Evolutionary conservation across 441 rosid species (phyloP).

Genomic region (Adansonia gregorii): DNA sequence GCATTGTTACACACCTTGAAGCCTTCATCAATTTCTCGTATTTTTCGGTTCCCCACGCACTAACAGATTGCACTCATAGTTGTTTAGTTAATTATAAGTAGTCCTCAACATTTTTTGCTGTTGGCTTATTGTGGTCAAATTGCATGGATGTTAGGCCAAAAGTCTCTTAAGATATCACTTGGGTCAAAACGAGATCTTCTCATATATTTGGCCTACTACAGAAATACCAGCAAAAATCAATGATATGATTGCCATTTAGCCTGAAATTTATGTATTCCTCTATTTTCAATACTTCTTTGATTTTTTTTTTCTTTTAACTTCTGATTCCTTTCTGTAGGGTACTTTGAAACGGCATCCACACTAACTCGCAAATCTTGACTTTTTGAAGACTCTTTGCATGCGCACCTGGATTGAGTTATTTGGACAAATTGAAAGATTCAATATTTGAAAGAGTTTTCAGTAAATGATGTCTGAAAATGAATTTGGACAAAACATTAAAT

Average conservation of each 20-base stretch:
- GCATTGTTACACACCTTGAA: too few relatives aligned
- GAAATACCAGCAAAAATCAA: neutral
- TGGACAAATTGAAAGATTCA: too few relatives aligned
- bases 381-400: neutral
- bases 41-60: too few relatives aligned
- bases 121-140: neutral
- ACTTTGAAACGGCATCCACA: conserved; percentile 24
- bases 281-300: conserved; percentile 1
- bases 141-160: neutral
- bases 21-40: too few relatives aligned
- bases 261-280: neutral
- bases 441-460: too few relatives aligned
- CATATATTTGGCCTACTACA: conserved; percentile 20
- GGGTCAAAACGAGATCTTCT: conserved; percentile 25
- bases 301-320: conserved; percentile 21
- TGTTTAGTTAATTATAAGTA: too few relatives aligned
- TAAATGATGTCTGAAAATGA: too few relatives aligned
- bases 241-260: neutral
- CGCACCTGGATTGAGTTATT: too few relatives aligned
- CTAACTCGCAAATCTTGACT: conserved; percentile 8
- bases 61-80: too few relatives aligned
- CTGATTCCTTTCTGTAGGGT: conserved; percentile 19
- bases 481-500: too few relatives aligned
- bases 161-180: conserved; percentile 22
- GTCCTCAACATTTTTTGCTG: neutral